Evolutionary conservation across 1,139 yeast genomes (phyloP), one percentile per base, ranked within the genome.

Genomic region (Debaryomyces sp.): DNA sequence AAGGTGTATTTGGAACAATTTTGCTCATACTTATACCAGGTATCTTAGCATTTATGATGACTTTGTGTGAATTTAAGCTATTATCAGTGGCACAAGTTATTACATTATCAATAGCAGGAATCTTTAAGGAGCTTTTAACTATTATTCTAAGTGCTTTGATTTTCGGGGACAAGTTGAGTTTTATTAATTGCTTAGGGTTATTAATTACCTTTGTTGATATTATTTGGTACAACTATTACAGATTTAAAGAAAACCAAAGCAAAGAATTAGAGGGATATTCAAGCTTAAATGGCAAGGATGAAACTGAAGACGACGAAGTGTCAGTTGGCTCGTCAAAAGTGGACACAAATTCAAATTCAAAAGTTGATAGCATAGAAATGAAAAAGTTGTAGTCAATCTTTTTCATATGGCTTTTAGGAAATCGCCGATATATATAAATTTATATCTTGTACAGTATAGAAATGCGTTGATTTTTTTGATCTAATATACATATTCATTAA

Each of bases 51-150:
- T 91, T 92, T 60, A 78, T 88, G 68, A 88, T 94, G 95, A 94
- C 97, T 0, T 68, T 90, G 33, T 84, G 95, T 57, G 99, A 94
- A 65, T 94, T 89, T 67, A 84, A 88, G 54, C 80, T 94, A 13
- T 75, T 94, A 44, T 85, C 89, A 49, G 81, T 87, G 44, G 89
- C 97, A 0, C 89, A 89, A 50, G 94, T 95, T 12, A 77, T 91
- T 35, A 92, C 99, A 0, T 71, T 94, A 35, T 85, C 95, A 4
- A 83, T 94, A 33, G 96, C 96, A 0, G 99, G 99, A 1, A 89
- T 94, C 29, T 88, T 92, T 62, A 94, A 94, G 64, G 99, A 94
- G 65, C 75, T 94, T 7, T 73, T 92, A 45, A 94, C 98, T 0
- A 89, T 94, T 41, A 63, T 84, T 30, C 75, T 87, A 2, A 85